Evolutionary conservation across 2,329 filamentous ascomycete genomes (phyloP).

Genomic region (Aspergillus quadrilineatus): DNA sequence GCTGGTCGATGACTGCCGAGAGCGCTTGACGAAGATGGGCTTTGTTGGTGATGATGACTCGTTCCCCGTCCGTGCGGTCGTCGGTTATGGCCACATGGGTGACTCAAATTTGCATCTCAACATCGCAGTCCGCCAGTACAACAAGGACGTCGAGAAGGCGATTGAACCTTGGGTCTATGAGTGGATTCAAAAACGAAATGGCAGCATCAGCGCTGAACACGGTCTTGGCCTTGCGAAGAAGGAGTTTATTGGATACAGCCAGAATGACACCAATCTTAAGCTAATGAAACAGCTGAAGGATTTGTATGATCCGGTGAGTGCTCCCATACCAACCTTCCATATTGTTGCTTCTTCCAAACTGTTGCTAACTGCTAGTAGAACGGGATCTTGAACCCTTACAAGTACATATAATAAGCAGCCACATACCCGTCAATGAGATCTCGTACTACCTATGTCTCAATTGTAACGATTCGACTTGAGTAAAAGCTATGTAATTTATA

Average conservation of each 20-base stretch:
- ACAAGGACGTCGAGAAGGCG: slow-evolving; percentile 79
- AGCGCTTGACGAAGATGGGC: slow-evolving; percentile 69
- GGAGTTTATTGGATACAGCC: slow-evolving; percentile 89
- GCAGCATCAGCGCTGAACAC: slow-evolving; percentile 96
- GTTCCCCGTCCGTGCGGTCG: slow-evolving; percentile 80
- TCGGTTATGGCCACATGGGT: slow-evolving; percentile 98
- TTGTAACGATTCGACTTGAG: neutral
- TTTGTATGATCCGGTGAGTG: slow-evolving; percentile 85
- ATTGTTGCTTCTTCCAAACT: neutral
- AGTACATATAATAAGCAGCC: slow-evolving; percentile 65
- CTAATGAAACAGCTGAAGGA: slow-evolving; percentile 96
- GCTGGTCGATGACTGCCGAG: slow-evolving; percentile 80
- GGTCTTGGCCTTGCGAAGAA: slow-evolving; percentile 94
- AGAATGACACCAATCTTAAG: slow-evolving; percentile 79
- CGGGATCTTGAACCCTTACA: slow-evolving; percentile 98
- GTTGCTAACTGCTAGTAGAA: slow-evolving; percentile 58
- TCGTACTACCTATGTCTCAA: neutral
- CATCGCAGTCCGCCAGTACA: slow-evolving; percentile 76
- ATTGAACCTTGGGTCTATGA: slow-evolving; percentile 97
- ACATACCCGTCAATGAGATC: neutral
- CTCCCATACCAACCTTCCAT: neutral
- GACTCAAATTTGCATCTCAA: slow-evolving; percentile 96
- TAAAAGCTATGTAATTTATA: neutral
- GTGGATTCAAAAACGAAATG: slow-evolving; percentile 84
- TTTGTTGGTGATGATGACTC: slow-evolving; percentile 74